Base-by-base conservation (phyloP, 2,329 filamentous ascomycete genomes). In the Daldinia sp. region DNA sequence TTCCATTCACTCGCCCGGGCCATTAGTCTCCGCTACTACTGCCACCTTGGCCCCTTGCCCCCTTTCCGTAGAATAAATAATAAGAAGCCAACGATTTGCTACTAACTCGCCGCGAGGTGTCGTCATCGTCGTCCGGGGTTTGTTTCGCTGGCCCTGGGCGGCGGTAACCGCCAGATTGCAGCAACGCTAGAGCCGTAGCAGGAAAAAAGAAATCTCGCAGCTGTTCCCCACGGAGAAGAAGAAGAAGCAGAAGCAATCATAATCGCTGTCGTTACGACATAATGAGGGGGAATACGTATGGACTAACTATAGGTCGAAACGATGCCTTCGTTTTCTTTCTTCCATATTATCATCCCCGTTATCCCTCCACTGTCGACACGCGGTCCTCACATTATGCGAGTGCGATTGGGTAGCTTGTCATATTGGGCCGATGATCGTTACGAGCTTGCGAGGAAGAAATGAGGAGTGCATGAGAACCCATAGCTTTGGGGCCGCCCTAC, bases 401-500 rank as follows among this genome's bases (percentile, higher is more conserved):
- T 28, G 23, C 48, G 18, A 61, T 63, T 55, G 42, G 46, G 20
- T 54, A 61, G 55, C 57, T 7, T 61, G 57, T 39, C 51, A 57
- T 61, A 65, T 61, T 58, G 51, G 37, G 37, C 10, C n/a, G 60
- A 13, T 39, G 51, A 64, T 67, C 65, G 28, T 46, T 53, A 33
- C 56, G 56, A 57, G 56, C 51, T 18, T 56, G 28, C 1, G 60
- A 33, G 35, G 50, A 41, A 63, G 28, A 35, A 55, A 15, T 23
- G 46, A 56, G 39, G 30, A 50, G 41, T 23, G 20, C 37, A 54
- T 35, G 30, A 41, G 42, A 57, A 20, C 57, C 62, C 54, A 42
- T 62, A 54, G 46, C 23, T 39, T 53, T 56, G 53, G 39, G 57
- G 51, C 37, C 59, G 35, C 33, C 41, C 48, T 54, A 33, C 20